Evolutionary conservation across 129 eudicot species (phyloP).

Genomic region (Tagetes erecta): DNA sequence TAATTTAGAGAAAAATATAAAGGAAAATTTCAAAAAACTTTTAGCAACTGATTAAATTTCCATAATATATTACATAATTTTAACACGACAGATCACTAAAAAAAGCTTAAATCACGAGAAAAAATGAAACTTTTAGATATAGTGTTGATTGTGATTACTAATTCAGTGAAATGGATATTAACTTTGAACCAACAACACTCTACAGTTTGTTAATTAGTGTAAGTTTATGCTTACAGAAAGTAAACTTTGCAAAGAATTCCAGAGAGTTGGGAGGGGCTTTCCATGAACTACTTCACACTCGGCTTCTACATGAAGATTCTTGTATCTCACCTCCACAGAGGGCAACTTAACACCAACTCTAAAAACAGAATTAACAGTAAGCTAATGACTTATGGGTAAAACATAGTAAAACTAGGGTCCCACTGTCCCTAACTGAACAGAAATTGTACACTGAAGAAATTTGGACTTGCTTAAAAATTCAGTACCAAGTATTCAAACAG

Average conservation of each 20-base stretch:
- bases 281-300: conserved; percentile 59
- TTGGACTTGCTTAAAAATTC: not conserved
- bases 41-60: no score
- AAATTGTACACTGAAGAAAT: not conserved
- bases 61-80: no score
- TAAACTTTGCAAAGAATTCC: conserved; percentile 51
- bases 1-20: no score
- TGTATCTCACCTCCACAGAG: conserved; percentile 53
- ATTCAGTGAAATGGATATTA: not conserved
- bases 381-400: not conserved
- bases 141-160: not conserved
- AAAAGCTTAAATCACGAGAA: no score
- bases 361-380: conserved; percentile 19
- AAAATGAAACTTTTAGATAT: no score
- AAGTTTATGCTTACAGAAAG: conserved; percentile 24
- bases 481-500: conserved; percentile 8
- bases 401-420: not conserved
- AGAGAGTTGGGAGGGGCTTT: conserved; percentile 59
- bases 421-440: not conserved
- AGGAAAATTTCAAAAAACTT: no score
- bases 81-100: no score
- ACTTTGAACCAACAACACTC: not conserved
- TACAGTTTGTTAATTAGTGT: not conserved
- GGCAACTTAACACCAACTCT: conserved; percentile 58
- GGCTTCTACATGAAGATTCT: conserved; percentile 45